Evolutionary conservation across 2,329 filamentous ascomycete genomes (phyloP), one percentile per base, ranked within the genome.

Genomic region (Fusarium temperatum): DNA sequence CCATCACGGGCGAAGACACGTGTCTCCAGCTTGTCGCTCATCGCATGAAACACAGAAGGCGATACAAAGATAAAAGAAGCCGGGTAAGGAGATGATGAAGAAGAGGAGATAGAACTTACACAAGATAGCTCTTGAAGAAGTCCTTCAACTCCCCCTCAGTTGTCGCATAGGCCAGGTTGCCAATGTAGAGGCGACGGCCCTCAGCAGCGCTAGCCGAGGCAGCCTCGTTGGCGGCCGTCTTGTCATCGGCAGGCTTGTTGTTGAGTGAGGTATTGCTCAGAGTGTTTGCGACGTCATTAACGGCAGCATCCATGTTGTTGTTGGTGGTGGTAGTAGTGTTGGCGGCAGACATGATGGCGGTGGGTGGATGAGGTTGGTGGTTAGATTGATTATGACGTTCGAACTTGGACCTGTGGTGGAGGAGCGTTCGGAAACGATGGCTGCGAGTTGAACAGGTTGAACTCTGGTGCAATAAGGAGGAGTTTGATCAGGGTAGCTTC

Each of bases 151-250:
- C 95, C 93, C 94, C 96, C 94, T 98, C 96, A 86, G 95, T 98
- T 92, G 96, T 98, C 92, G 96, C 95, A 87, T 99, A 99, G 83
- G 96, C 96, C 91, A 99, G 94, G 90, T 99, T 99, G 90, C 96
- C 96, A 89, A 99, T 98, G 89, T 99, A 99, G 82, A 99, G 93
- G 89, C 96, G 94, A 89, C 96, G 94, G 86, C 96, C 96, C 90
- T 99, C 96, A 86, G 96, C 95, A 86, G 96, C 96, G 88, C 95
- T 98, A 87, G 95, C 94, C 85, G 96, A 92, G 83, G 96, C 95
- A 85, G 95, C 95, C 85, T 98, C 95, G 84, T 94, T 93, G 87
- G 93, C 90, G 81, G 92, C 83, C 75, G 83, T 81, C 89, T 88
- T 88, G 82, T 88, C 87, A 77, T 88, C 86, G 82, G 83, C 82